Base-by-base conservation (phyloP, 148 eudicot genomes). In the Rhododendron molle region DNA sequence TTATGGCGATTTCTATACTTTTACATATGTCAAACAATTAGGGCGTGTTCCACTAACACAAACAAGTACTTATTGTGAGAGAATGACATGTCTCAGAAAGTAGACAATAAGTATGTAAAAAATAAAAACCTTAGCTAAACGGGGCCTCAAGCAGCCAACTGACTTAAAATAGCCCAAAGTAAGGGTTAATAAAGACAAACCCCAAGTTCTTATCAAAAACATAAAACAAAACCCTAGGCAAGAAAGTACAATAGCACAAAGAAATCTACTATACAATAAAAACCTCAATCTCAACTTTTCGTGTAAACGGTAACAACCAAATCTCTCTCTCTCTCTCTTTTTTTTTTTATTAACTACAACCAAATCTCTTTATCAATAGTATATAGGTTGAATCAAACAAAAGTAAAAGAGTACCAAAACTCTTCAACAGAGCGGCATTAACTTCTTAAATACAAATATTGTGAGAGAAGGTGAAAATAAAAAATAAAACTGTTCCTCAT, bases 241-340 rank as follows among this genome's bases (percentile, higher is more conserved):
- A 81, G 69, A 81, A 52, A 54, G 26, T 30, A 30, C 60, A 50
- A 7, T 13, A 7, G 32, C 56, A 50, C 44, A 54, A 34, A 30
- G 69, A 54, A 32, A 32, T 81, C 34, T 81, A 81, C 34, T 50
- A n/a, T 0, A 58, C 26, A 13, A 76, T 18, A 23, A 40, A 20
- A 76, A 76, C 49, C 23, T 76, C 80, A 76, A 40, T 76, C 80
- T 40, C 80, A 76, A 18, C 80, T 72, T 72, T 72, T 32, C 38
- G 13, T 21, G 72, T 65, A 28, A 76, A 9, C 1, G n/a, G 40
- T 32, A 36, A 36, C n/a, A 11, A 36, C 43, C 21, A 13, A 74
- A 74, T 13, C 16, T 74, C 44, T 40, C 0, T 12, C 16, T 73
- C 43, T n/a, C n/a, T n/a, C n/a, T 40, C 0, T 5, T 40, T 40